Evolutionary conservation across 1,284 basidiomycete species (phyloP).

Genomic region (Tilletia indica): DNA sequence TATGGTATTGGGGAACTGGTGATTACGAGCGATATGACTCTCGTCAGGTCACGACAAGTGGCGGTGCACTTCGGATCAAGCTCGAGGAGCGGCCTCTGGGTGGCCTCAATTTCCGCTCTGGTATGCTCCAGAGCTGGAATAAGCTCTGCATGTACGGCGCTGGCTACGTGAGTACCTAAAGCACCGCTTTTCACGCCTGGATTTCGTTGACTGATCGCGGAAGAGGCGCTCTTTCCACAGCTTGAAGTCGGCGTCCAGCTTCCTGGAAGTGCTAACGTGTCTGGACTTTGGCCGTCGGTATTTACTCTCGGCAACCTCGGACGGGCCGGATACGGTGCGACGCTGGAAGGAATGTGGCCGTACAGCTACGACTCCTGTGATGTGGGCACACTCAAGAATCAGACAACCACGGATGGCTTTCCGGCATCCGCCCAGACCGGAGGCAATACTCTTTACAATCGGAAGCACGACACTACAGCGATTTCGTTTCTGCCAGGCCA

Average conservation of each 20-base stretch:
- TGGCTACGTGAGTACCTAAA: constrained; percentile 23
- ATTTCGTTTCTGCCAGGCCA: constrained; percentile 59
- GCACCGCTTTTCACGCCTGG: background rate
- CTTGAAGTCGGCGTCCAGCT: constrained; percentile 50
- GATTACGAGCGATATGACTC: constrained; percentile 50
- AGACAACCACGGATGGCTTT: constrained; percentile 38
- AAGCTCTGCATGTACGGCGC: constrained; percentile 55
- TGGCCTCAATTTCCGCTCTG: constrained; percentile 46
- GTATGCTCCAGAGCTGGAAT: constrained; percentile 53
- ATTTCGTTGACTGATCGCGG: no score
- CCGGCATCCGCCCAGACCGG: constrained; percentile 31
- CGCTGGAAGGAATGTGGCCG: constrained; percentile 57
- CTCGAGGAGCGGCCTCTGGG: constrained; percentile 55
- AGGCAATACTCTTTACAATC: constrained; percentile 44
- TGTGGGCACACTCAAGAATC: constrained; percentile 48
- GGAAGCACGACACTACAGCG: constrained; percentile 46
- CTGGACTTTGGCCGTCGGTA: constrained; percentile 47
- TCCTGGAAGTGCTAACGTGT: constrained; percentile 36
- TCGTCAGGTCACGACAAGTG: constrained; percentile 37
- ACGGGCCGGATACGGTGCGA: constrained; percentile 21
- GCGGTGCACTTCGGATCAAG: constrained; percentile 41
- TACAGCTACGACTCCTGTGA: constrained; percentile 36
- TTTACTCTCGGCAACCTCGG: constrained; percentile 51
- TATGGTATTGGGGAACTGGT: constrained; percentile 45
- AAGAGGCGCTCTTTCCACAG: constrained; percentile 32